Percentiles rank a stretch among this genome's conserved stretches.
These are phyloP conservation scores for Chimonanthus salicifolius DNA, from an alignment of 164 flowering plant genomes.

Conservation along the genomic window DNA sequence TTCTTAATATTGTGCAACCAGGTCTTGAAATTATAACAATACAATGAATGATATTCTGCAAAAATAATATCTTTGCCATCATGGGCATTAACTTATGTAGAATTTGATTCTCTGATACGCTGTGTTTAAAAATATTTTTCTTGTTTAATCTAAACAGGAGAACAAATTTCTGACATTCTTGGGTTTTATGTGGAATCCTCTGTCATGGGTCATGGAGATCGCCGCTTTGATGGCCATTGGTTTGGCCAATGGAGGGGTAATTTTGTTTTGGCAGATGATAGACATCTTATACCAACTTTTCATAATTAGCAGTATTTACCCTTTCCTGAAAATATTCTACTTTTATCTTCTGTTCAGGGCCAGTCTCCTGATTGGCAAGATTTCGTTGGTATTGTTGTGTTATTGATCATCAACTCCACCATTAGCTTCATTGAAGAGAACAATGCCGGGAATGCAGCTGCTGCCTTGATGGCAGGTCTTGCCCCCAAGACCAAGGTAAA, in stretches of 20 bases:
- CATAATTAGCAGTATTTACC: neutral
- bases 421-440: conserved; percentile 89
- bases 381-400: conserved; percentile 61
- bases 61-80: too few species aligned
- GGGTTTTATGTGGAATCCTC: conserved; percentile 95
- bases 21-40: too few species aligned
- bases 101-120: neutral
- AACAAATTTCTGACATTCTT: conserved; percentile 71
- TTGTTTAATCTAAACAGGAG: conserved; percentile 32
- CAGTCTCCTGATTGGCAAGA: conserved; percentile 85
- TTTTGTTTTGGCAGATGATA: neutral
- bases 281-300: neutral
- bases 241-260: conserved; percentile 79
- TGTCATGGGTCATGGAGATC: conserved; percentile 87
- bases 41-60: too few species aligned
- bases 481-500: conserved; percentile 83
- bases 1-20: too few species aligned
- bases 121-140: neutral
- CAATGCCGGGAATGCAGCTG: conserved; percentile 92
- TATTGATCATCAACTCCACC: conserved; percentile 81
- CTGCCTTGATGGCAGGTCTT: conserved; percentile 88
- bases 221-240: conserved; percentile 89
- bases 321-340: neutral
- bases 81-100: too few species aligned
- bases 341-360: conserved; percentile 32